Conservation (phyloP, 345 rosid genomes). For the Murraya paniculata region DNA sequence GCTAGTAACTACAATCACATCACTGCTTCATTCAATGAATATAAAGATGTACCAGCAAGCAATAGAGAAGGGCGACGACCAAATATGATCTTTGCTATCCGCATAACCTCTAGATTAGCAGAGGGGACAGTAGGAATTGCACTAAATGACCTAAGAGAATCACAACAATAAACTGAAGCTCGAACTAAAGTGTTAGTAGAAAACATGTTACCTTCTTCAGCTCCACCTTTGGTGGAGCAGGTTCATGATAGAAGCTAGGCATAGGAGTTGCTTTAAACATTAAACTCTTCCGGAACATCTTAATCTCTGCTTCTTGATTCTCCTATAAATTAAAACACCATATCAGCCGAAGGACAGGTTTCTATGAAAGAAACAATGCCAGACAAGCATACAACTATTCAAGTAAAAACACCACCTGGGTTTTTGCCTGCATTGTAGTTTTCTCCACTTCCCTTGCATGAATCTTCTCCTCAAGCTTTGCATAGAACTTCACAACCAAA, state of each 20-base stretch:
- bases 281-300: conserved; percentile 36
- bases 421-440: conserved; percentile 35
- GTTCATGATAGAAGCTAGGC: conserved; percentile 45
- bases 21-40: background rate
- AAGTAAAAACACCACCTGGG: conserved; percentile 26
- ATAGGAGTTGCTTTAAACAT: conserved; percentile 42
- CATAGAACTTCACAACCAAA: conserved; percentile 26
- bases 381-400: background rate
- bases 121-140: background rate
- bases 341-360: background rate
- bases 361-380: background rate
- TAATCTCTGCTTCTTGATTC: conserved; percentile 39
- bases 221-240: conserved; percentile 36
- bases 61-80: background rate
- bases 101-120: background rate
- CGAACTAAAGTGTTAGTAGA: background rate
- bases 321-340: conserved; percentile 21
- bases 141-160: background rate
- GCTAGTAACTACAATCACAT: background rate
- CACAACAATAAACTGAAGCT: background rate
- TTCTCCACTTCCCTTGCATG: conserved; percentile 41
- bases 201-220: conserved; percentile 35
- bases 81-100: background rate
- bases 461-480: conserved; percentile 45
- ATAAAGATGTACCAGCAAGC: background rate